Evolutionary conservation across 2,329 filamentous ascomycete genomes (phyloP), one percentile per base, ranked within the genome.

Genomic region (Aspergillus fumigatus): DNA sequence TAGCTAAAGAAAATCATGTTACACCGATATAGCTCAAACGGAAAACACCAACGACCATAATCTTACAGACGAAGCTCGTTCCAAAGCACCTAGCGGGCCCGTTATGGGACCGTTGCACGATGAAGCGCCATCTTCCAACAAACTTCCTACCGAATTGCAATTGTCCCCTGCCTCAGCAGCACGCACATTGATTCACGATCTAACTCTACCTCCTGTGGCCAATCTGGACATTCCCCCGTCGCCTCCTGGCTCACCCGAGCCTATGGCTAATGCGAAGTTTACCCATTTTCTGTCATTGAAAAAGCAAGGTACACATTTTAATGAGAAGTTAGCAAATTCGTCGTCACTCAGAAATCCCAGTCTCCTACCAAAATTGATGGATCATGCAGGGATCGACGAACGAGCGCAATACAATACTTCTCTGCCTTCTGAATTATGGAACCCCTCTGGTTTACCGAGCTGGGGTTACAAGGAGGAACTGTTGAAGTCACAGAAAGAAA

Each of bases 261-360:
- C 73, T 26, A 69, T 66, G 4, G 64, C 79, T 2, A 83, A 81
- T 19, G 78, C 79, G 59, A 86, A 86, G 63, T 83, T 87, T 65
- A 75, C 77, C 50, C 81, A 82, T 61, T 88, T 87, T 59, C 76
- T 87, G 3, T 77, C 80, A 23, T 72, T 87, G 38, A 88, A 87
- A 68, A 81, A 81, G 63, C 80, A 84, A 66, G 82, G 82, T 2
- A 74, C 84, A 23, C 85, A 88, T 68, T 88, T 87, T 74, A 87
- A 88, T 61, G 77, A 82, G 61, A 82, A 85, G 53, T 71, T 88
- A 14, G 79, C 82, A 52, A 74, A 72, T 40, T 84, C 83, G 3
- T 76, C 81, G 2, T 82, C 82, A 1, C 74, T 87, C 27, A 80
- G 80, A 47, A 86, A 87, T 64, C 84, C 85, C 8, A 80, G 78